Percentiles rank a stretch among this genome's conserved stretches.
Conservation (phyloP, 495 filamentous ascomycete genomes). For the Penicillium steckii region DNA sequence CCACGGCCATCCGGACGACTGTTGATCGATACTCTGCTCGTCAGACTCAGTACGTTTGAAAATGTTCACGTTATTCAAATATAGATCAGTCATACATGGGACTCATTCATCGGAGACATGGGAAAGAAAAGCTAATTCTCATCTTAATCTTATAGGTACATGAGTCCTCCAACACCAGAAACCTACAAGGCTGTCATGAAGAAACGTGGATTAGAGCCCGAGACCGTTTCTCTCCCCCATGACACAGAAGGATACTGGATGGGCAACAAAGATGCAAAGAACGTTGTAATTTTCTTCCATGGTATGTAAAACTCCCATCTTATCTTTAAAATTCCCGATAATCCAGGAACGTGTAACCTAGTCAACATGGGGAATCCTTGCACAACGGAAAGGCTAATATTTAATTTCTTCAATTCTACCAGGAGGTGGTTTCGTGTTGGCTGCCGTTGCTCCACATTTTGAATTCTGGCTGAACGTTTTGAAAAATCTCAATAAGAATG, state of each 20-base stretch:
- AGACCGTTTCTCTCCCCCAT: conserved; percentile 46
- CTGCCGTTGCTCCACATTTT: conserved; percentile 42
- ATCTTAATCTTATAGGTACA: conserved; percentile 18
- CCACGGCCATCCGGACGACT: conserved; percentile 26
- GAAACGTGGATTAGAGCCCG: conserved; percentile 43
- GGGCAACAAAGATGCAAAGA: conserved; percentile 53
- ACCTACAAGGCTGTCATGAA: conserved; percentile 48
- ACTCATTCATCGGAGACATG: neutral
- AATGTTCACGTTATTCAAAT: neutral
- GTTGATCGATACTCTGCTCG: conserved; percentile 19
- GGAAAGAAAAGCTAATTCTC: neutral
- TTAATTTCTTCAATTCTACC: neutral
- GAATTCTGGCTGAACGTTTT: conserved; percentile 45
- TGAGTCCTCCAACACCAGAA: conserved; percentile 38
- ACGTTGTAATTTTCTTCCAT: conserved; percentile 59
- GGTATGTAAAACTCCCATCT: conserved; percentile 34
- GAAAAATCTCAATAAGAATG: conserved; percentile 37
- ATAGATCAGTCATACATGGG: neutral
- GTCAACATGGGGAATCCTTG: neutral
- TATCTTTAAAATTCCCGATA: neutral
- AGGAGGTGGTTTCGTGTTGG: conserved; percentile 60
- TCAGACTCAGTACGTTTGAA: conserved; percentile 35
- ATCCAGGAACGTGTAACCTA: neutral
- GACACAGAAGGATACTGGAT: conserved; percentile 59
- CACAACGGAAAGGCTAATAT: neutral